Conservation (phyloP, 2,329 filamentous ascomycete genomes). For the Fusarium marasasianum region DNA sequence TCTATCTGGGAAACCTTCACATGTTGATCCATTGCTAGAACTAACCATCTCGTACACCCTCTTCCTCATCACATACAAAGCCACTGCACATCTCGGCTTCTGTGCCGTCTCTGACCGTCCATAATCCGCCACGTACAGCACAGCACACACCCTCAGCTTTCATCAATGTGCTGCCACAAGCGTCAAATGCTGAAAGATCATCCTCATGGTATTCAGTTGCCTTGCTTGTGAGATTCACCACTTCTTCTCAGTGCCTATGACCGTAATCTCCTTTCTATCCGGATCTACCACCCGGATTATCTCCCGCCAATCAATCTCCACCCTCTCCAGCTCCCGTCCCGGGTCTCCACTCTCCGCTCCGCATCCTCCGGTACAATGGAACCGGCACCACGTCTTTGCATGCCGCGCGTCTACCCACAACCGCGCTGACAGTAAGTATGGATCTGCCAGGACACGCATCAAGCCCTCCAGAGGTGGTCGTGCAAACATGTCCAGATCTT, state of each 20-base stretch:
- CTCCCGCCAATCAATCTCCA: constrained; percentile 46
- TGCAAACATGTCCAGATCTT: constrained; percentile 37
- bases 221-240: constrained; percentile 5
- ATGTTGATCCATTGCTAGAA: background rate
- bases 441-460: constrained; percentile 55
- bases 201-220: background rate
- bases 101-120: constrained; percentile 31
- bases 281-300: constrained; percentile 46
- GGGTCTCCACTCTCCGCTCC: constrained; percentile 16
- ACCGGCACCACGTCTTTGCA: constrained; percentile 53
- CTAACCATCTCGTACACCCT: constrained; percentile 25
- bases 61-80: constrained; percentile 7
- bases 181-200: background rate
- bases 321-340: constrained; percentile 2
- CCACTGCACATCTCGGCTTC: constrained; percentile 20
- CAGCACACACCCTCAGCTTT: constrained; percentile 15
- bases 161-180: constrained; percentile 12
- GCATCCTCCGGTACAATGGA: constrained; percentile 46
- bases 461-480: constrained; percentile 48
- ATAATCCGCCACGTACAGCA: constrained; percentile 22
- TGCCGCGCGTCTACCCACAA: constrained; percentile 51
- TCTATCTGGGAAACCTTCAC: background rate
- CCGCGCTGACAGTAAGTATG: constrained; percentile 53
- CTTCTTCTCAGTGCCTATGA: constrained; percentile 26
- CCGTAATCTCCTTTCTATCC: constrained; percentile 41